These are phyloP conservation scores for Ilyonectria mors-panacis DNA, from an alignment of 2,329 filamentous ascomycete genomes.

Conservation along the genomic window DNA sequence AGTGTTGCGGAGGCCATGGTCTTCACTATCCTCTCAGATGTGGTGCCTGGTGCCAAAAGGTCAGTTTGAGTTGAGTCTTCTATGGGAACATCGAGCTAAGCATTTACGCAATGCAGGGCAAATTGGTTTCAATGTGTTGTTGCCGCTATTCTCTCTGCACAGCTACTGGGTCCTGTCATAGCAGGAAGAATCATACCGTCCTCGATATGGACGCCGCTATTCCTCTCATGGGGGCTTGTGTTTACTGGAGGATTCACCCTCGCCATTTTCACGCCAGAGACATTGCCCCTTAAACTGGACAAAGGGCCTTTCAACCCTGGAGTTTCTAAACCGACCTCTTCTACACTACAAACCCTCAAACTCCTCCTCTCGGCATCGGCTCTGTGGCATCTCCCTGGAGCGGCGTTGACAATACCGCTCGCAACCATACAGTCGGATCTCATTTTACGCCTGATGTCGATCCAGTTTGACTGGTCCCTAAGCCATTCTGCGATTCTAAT, in stretches of 20 bases:
- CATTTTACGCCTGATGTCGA: conserved; percentile 45
- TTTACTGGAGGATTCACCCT: conserved; percentile 34
- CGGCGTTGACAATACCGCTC: conserved; percentile 41
- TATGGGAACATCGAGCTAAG: not conserved
- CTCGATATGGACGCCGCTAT: conserved; percentile 42
- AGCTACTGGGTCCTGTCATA: conserved; percentile 41
- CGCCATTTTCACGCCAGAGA: conserved; percentile 42
- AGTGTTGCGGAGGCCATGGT: conserved; percentile 48
- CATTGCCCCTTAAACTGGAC: conserved; percentile 18
- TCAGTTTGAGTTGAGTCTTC: conserved; percentile 1
- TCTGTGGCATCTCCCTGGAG: conserved; percentile 44
- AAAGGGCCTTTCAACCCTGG: conserved; percentile 1
- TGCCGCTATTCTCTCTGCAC: conserved; percentile 40
- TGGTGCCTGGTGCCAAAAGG: conserved; percentile 34
- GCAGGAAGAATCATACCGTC: conserved; percentile 33
- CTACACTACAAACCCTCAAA: conserved; percentile 21
- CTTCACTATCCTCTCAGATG: conserved; percentile 47
- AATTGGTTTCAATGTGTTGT: conserved; percentile 46
- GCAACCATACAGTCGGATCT: conserved; percentile 42
- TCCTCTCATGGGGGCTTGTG: conserved; percentile 40
- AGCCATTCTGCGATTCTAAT: conserved; percentile 41
- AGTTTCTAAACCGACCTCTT: conserved; percentile 6
- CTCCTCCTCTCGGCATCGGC: conserved; percentile 38
- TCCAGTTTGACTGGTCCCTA: conserved; percentile 46
- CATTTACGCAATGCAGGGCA: conserved; percentile 31